Evolutionary conservation across 2,329 filamentous ascomycete genomes (phyloP).

Genomic region (Plenodomus lindquistii): DNA sequence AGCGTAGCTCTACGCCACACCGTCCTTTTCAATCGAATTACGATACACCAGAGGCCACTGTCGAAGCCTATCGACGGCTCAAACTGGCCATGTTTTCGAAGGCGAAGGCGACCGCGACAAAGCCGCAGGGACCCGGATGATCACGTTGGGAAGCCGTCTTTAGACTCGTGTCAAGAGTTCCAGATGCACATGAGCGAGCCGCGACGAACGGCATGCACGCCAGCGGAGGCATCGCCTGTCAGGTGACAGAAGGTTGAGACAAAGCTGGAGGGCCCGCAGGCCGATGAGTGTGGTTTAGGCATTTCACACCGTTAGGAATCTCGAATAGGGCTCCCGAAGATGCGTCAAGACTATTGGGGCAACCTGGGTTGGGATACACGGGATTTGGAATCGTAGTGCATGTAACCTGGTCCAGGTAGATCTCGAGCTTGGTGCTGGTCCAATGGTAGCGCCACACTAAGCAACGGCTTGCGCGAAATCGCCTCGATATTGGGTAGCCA

Average conservation of each 20-base stretch:
- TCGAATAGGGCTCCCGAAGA: no score
- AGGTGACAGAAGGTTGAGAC: neutral
- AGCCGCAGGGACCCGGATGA: conserved; percentile 2
- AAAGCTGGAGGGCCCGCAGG: no score
- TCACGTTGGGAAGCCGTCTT: neutral
- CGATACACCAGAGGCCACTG: conserved; percentile 29
- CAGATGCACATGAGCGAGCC: neutral
- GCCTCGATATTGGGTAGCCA: no score
- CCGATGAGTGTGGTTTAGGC: no score
- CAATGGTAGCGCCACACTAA: neutral
- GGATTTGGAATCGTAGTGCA: neutral
- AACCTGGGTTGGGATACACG: no score
- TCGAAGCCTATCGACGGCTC: conserved; percentile 41
- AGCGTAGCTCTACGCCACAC: conserved; percentile 14
- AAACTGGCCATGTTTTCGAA: conserved; percentile 38
- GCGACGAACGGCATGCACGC: neutral
- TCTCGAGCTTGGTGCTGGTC: neutral
- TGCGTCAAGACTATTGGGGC: no score
- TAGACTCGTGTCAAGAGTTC: no score
- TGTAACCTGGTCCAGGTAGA: neutral
- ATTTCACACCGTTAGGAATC: no score
- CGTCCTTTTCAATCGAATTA: neutral
- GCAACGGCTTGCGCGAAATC: no score
- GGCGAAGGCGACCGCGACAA: conserved; percentile 32
- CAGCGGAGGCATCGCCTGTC: neutral